phyloP scores from a whole-genome alignment of 2,329 filamentous ascomycete genomes.

The Pseudofabraea citricarpa region DNA sequence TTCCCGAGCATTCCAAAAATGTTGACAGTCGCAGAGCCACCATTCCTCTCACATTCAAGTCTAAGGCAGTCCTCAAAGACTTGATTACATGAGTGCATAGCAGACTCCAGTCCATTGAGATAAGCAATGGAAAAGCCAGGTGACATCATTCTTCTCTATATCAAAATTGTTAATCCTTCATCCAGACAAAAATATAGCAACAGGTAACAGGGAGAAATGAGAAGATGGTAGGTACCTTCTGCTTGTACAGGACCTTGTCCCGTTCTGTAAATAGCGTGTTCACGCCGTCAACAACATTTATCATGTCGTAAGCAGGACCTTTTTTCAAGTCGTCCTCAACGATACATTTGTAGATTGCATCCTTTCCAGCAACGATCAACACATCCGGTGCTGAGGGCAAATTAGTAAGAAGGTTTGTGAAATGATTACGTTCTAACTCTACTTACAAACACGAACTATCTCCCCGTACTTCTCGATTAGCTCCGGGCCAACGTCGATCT shows the following conservation, averaged over 20 bases:
- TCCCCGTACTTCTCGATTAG: constrained; percentile 15
- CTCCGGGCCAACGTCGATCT: constrained; percentile 4
- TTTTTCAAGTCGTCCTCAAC: constrained; percentile 14
- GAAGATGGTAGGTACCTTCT: constrained; percentile 7
- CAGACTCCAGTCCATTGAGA: constrained; percentile 13
- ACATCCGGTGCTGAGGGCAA: constrained; percentile 8
- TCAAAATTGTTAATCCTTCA: neutral
- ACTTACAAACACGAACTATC: constrained; percentile 13
- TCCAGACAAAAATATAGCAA: neutral
- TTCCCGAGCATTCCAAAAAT: constrained; percentile 10
- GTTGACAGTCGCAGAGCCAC: constrained; percentile 7
- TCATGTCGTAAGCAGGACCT: constrained; percentile 8
- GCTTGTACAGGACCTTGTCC: constrained; percentile 11
- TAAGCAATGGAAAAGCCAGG: constrained; percentile 16
- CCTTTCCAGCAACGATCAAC: constrained; percentile 11
- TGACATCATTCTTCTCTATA: constrained; percentile 12
- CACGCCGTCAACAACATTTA: constrained; percentile 1
- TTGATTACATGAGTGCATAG: constrained; percentile 12
- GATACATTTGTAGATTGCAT: constrained; percentile 10
- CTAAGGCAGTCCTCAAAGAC: constrained; percentile 9
- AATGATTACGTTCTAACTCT: neutral
- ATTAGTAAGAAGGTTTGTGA: neutral
- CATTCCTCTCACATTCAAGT: constrained; percentile 5
- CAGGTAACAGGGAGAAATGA: neutral
- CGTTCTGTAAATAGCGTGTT: constrained; percentile 12